These are phyloP conservation scores for Aspergillus biplanus DNA, from an alignment of 495 filamentous ascomycete species.

Conservation along the genomic window DNA sequence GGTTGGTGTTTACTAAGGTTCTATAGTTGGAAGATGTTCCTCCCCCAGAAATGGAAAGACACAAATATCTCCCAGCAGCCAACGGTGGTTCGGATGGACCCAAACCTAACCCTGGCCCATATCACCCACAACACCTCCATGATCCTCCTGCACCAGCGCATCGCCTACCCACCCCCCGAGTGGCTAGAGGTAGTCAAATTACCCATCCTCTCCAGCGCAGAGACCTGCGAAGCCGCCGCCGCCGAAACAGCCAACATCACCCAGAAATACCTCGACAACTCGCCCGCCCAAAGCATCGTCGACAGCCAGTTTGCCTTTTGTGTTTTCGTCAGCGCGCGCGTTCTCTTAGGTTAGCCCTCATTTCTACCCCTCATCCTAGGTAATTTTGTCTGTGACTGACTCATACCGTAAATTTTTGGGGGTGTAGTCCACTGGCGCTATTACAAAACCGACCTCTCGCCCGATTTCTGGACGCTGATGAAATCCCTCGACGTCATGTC, in stretches of 20 bases:
- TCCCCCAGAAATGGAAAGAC: slow-evolving; percentile 16
- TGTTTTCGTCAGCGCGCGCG: slow-evolving; percentile 1
- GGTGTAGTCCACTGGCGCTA: slow-evolving; percentile 9
- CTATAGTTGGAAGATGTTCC: slow-evolving; percentile 18
- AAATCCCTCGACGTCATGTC: slow-evolving; percentile 4
- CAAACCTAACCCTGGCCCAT: slow-evolving; percentile 15
- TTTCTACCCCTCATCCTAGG: too few relatives aligned
- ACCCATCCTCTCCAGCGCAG: slow-evolving; percentile 12
- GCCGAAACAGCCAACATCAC: slow-evolving; percentile 13
- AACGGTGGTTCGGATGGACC: slow-evolving; percentile 9
- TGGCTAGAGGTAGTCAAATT: slow-evolving; percentile 15
- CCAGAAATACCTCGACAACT: slow-evolving; percentile 9
- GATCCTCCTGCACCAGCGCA: slow-evolving; percentile 17
- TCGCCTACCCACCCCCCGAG: slow-evolving; percentile 8
- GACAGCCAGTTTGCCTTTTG: slow-evolving; percentile 15
- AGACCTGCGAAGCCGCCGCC: slow-evolving; percentile 14
- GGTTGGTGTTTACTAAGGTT: background rate
- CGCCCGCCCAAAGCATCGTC: background rate
- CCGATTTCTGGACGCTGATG: slow-evolving; percentile 3
- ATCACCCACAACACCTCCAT: slow-evolving; percentile 18
- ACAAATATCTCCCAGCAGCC: slow-evolving; percentile 8
- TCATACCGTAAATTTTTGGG: too few relatives aligned
- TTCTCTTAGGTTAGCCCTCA: background rate
- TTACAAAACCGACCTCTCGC: slow-evolving; percentile 11
- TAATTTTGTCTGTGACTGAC: too few relatives aligned